phyloP scores from a whole-genome alignment of 805 yeast genomes.

The Pichia rugopelliculosa region DNA sequence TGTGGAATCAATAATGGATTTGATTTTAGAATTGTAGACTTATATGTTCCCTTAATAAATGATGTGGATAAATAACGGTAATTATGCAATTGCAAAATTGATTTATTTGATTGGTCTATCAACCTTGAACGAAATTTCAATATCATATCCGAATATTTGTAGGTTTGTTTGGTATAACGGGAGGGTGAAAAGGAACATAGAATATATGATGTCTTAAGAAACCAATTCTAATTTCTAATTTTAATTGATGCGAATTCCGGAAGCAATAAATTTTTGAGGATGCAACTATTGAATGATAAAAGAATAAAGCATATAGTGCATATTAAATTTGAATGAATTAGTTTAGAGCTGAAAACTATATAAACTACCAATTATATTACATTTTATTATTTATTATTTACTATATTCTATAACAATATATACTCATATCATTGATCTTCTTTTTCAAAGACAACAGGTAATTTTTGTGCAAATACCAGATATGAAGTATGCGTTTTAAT shows the following conservation, averaged over 20 bases:
- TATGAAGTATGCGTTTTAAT: slow-evolving; percentile 92
- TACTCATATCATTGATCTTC: not conserved
- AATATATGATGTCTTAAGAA: no score
- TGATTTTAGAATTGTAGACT: not conserved
- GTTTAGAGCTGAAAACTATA: no score
- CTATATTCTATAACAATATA: not conserved
- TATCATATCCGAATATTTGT: no score
- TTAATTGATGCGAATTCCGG: not conserved
- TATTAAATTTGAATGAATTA: no score
- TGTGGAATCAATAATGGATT: not conserved
- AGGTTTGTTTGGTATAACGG: no score
- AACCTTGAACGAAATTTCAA: not conserved
- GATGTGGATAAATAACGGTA: not conserved
- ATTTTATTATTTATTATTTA: not conserved
- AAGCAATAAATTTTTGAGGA: not conserved
- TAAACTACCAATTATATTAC: not conserved
- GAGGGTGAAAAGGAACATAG: no score
- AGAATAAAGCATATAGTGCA: no score
- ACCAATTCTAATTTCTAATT: no score
- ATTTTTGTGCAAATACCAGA: slow-evolving; percentile 72
- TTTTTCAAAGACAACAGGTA: not conserved
- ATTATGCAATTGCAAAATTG: not conserved
- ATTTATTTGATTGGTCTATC: not conserved
- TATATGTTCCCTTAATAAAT: not conserved
- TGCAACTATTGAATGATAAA: no score